Evolutionary conservation across 305 asterid genomes (phyloP), one percentile per base, ranked within the genome.

Genomic region (Fraxinus paxiana): DNA sequence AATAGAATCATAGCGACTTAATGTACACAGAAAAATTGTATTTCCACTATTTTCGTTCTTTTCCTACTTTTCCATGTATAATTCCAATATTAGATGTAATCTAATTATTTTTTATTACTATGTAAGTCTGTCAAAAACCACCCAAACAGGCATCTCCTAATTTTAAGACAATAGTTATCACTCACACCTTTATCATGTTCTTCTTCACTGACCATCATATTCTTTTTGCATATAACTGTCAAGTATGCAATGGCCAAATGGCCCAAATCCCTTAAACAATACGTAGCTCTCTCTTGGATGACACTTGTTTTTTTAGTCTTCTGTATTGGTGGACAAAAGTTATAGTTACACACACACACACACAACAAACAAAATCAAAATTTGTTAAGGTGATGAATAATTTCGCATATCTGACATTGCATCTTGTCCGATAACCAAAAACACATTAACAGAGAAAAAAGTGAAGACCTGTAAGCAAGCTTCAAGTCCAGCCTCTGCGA

Each of bases 401-500:
- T 69, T 69, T 28, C 1, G 5, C 41, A 30, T 69, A 30, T 67
- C 18, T 67, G 75, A 30, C 31, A 20, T 59, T 28, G 73, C 17
- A 15, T 69, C 75, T 30, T 30, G 75, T 65, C 18, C 8, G 35
- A 65, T 28, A 70, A 13, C 2, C 9, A 34, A 41, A 73, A 17
- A 70, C 71, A 56, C 6, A 56, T 34, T 46, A 43, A 54, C 28
- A 80, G 6, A 34, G 38, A 78, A 54, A 17, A 26, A 15, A 28
- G 63, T 54, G 65, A 76, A 31, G 75, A 76, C 92, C 90, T 87
- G 35, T 77, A 89, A 79, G 82, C 86, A 86, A 75, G 88, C 59
- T 34, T 84, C 81, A 81, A 86, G 86, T 38, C 92, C 92, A 38
- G 87, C 90, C 76, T 87, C 91, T n/a, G 88, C 92, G 59, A 89